These are phyloP conservation scores for Tephrocybe sp. DNA, from an alignment of 768 basidiomycete genomes.

Conservation along the genomic window DNA sequence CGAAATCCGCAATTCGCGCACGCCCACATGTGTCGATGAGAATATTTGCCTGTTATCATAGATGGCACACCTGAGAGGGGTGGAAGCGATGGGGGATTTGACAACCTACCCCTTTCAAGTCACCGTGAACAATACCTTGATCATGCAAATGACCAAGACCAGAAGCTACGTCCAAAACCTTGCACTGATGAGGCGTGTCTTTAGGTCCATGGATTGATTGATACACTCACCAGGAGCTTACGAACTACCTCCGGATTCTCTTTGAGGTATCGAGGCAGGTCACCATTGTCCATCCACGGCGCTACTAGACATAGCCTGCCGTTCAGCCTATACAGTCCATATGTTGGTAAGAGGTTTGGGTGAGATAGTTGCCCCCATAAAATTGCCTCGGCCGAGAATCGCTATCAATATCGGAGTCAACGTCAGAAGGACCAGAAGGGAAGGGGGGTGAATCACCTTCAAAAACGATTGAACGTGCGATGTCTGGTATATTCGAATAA, in stretches of 20 bases:
- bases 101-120: conserved; percentile 39
- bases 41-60: conserved; percentile 21
- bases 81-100: neutral
- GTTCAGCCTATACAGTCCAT: conserved; percentile 24
- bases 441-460: too few relatives aligned
- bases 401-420: neutral
- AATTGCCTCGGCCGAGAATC: conserved; percentile 8
- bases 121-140: conserved; percentile 39
- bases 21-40: conserved; percentile 15
- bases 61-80: too few relatives aligned
- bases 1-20: conserved; percentile 25
- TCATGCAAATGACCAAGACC: conserved; percentile 34
- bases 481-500: too few relatives aligned
- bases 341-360: conserved; percentile 30
- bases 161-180: conserved; percentile 31
- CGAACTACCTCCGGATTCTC: conserved; percentile 8
- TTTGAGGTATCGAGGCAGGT: conserved; percentile 23
- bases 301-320: conserved; percentile 31
- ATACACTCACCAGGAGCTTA: conserved; percentile 1
- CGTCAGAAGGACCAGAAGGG: too few relatives aligned
- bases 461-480: too few relatives aligned
- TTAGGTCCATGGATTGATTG: too few relatives aligned
- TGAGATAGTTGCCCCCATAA: conserved; percentile 14
- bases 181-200: neutral
- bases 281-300: conserved; percentile 37